Conservation (phyloP, 371 early-diverging fungal genomes). For the Haplosporangium sp. region DNA sequence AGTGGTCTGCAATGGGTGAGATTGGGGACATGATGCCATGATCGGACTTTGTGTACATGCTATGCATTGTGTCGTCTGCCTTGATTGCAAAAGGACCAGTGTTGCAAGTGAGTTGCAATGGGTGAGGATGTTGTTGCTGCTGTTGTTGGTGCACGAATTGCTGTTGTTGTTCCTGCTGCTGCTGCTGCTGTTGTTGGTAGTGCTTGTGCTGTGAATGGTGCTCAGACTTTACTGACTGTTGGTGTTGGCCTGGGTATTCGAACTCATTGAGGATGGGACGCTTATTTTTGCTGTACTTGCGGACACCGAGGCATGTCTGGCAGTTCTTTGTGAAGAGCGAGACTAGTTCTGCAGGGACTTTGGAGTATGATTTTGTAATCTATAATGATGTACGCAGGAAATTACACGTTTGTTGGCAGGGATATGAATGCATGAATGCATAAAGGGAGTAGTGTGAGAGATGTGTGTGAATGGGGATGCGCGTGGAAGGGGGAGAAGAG, state of each 20-base stretch:
- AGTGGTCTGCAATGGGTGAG: constrained; percentile 42
- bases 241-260: constrained; percentile 40
- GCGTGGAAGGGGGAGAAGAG: too few species aligned
- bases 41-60: constrained; percentile 17
- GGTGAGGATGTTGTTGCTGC: constrained; percentile 19
- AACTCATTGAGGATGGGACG: constrained; percentile 50
- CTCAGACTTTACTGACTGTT: constrained; percentile 6
- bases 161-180: constrained; percentile 7
- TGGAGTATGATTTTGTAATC: constrained; percentile 55
- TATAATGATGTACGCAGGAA: too few species aligned
- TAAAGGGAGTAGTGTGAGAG: too few species aligned
- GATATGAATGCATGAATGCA: not conserved
- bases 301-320: constrained; percentile 52
- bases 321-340: constrained; percentile 56
- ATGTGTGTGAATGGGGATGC: constrained; percentile 3
- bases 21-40: constrained; percentile 46
- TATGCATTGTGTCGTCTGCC: too few species aligned
- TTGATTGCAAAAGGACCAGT: constrained; percentile 16
- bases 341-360: constrained; percentile 52
- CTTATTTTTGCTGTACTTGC: constrained; percentile 54
- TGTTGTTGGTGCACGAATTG: constrained; percentile 14
- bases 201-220: constrained; percentile 13
- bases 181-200: constrained; percentile 20
- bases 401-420: too few species aligned
- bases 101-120: constrained; percentile 39